These are phyloP conservation scores for Metschnikowia henanensis DNA, from an alignment of 805 yeast genomes.

Conservation along the genomic window DNA sequence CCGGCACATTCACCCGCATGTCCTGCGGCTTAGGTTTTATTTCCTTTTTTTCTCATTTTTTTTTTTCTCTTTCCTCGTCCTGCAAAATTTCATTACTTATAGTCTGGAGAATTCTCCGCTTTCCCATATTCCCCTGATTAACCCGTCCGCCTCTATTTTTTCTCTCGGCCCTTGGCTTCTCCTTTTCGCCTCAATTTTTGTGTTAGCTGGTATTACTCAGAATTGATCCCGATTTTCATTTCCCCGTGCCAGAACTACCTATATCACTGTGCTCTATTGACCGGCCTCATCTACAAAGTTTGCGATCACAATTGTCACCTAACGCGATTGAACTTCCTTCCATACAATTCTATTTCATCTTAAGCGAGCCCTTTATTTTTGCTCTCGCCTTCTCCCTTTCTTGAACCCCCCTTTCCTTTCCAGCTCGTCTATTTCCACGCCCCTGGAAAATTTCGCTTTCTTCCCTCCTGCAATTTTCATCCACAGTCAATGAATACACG, in stretches of 20 bases:
- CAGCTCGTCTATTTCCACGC: too few relatives aligned
- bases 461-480: background rate
- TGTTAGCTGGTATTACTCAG: conserved; percentile 10
- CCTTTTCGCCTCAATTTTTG: conserved; percentile 5
- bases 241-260: background rate
- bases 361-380: background rate
- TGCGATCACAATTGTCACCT: background rate
- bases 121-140: background rate
- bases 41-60: conserved; percentile 4
- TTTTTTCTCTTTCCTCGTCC: conserved; percentile 6
- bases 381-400: background rate
- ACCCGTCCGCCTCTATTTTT: background rate
- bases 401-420: too few relatives aligned
- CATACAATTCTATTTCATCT: background rate
- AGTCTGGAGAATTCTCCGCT: conserved; percentile 3
- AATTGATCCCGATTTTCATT: background rate
- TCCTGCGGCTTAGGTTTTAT: conserved; percentile 7
- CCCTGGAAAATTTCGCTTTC: too few relatives aligned
- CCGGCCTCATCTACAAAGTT: background rate
- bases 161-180: background rate
- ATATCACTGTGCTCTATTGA: background rate
- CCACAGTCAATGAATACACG: conserved; percentile 23
- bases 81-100: conserved; percentile 8
- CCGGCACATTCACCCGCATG: conserved; percentile 8
- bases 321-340: background rate